Conservation (phyloP, 2,329 filamentous ascomycete genomes). For the Dothidotthia symphoricarpi region DNA sequence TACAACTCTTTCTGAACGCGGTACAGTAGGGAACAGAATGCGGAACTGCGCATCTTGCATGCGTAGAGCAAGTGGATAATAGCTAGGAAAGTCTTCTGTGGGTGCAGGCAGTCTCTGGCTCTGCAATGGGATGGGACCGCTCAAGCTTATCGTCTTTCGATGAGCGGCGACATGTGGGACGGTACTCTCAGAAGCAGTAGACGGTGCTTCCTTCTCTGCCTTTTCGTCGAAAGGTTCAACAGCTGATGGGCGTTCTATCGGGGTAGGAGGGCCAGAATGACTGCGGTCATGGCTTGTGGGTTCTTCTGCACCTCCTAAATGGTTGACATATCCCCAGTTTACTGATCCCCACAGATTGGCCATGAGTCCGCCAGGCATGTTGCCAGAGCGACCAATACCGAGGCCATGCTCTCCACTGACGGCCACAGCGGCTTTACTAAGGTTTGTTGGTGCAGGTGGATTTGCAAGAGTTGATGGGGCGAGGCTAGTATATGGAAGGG, state of each 20-base stretch:
- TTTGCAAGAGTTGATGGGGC: constrained; percentile 81
- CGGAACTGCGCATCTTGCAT: constrained; percentile 92
- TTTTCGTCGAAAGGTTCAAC: constrained; percentile 23
- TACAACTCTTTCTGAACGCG: constrained; percentile 75
- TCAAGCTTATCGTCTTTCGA: constrained; percentile 58
- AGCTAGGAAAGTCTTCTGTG: constrained; percentile 59
- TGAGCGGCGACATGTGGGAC: constrained; percentile 38
- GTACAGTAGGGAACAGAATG: constrained; percentile 80
- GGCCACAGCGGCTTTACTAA: constrained; percentile 82
- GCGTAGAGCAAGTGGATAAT: constrained; percentile 78
- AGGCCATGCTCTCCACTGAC: constrained; percentile 75
- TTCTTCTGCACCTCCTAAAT: constrained; percentile 56
- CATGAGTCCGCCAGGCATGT: constrained; percentile 79
- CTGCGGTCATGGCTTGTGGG: constrained; percentile 31
- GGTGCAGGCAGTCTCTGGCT: constrained; percentile 12
- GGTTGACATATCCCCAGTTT: constrained; percentile 71
- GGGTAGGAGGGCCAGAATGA: constrained; percentile 38
- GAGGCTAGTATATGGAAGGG: constrained; percentile 62
- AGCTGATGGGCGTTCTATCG: constrained; percentile 22
- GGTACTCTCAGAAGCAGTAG: constrained; percentile 8
- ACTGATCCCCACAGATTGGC: constrained; percentile 93
- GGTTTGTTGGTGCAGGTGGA: constrained; percentile 76
- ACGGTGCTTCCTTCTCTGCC: constrained; percentile 2
- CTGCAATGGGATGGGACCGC: constrained; percentile 34
- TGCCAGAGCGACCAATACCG: constrained; percentile 59